Evolutionary conservation across 495 filamentous ascomycete species (phyloP), one percentile per base, ranked within the genome.

Genomic region (Penicillium silybi): DNA sequence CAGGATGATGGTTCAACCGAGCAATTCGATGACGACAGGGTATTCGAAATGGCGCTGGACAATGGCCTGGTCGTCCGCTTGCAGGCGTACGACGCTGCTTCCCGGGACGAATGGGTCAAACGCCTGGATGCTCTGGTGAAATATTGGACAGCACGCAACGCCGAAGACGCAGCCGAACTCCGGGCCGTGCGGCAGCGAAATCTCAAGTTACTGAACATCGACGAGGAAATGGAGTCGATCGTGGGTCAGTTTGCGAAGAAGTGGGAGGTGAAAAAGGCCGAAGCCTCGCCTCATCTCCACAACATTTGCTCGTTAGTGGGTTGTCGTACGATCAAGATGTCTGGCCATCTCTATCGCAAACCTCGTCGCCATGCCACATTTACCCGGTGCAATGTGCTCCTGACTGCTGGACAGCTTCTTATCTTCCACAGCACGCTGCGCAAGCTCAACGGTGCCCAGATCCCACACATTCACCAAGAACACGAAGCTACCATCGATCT

Each of bases 251-350:
- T 82, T 58, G 85, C 82, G 0, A 67, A 72, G 40, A 89, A 89
- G 53, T 90, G 86, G 86, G 86, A 90, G 61, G 85, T 90, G 23
- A 81, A 75, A 22, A 74, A 83, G 50, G 80, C 84, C 2, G 75
- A 78, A 49, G 84, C 86, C 18, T 86, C 80, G 3, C 79, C 85
- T 11, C 70, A 81, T 37, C 61, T 89, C 17, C 87, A 87, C 66
- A 85, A 89, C 57, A 78, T 88, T 65, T 90, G 86, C 63, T 74
- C 78, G 9, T 72, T 89, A 16, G 74, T 81, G 11, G 79, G 76
- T 27, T 90, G 86, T 54, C 80, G 86, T 35, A 69, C 83, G 16
- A 84, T 90, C 48, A 80, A 80, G 77, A 80, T 86, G 72, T 82
- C 82, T 26, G 86, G 86, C 6, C 65, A 70, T 6, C 74, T 90